Percentiles rank a stretch among this genome's conserved stretches.
These are phyloP conservation scores for Bipolaris gigantea DNA, from an alignment of 2,329 filamentous ascomycete species.

Conservation along the genomic window DNA sequence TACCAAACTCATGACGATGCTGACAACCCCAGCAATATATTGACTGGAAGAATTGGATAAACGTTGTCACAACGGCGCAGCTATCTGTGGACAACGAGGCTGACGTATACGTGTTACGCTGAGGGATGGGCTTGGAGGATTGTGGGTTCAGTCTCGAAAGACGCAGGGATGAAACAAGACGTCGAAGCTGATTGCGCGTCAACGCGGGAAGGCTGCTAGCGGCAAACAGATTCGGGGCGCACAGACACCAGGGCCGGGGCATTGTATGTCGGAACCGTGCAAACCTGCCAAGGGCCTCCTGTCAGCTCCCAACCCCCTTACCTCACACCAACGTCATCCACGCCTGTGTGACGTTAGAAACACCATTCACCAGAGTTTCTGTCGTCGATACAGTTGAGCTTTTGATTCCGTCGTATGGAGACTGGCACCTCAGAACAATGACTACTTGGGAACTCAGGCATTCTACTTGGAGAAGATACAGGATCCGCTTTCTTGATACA, in stretches of 20 bases:
- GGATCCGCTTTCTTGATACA: slow-evolving; percentile 28
- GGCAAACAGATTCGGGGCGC: neutral
- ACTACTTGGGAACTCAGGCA: slow-evolving; percentile 9
- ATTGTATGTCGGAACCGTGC: slow-evolving; percentile 3
- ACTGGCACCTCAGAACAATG: slow-evolving; percentile 23
- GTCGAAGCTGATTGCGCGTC: slow-evolving; percentile 17
- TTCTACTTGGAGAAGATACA: slow-evolving; percentile 21
- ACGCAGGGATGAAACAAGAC: slow-evolving; percentile 13
- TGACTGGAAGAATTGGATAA: neutral
- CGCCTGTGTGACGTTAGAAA: neutral
- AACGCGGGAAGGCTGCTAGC: slow-evolving; percentile 5
- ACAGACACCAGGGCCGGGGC: slow-evolving; percentile 2
- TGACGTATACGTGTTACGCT: slow-evolving; percentile 6
- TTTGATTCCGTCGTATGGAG: neutral
- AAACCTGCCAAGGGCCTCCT: slow-evolving; percentile 6
- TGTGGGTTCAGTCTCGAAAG: slow-evolving; percentile 4
- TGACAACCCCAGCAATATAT: slow-evolving; percentile 2
- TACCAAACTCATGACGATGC: neutral
- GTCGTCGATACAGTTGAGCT: neutral
- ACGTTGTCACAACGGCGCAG: neutral
- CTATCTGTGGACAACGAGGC: neutral
- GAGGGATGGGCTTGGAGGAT: slow-evolving; percentile 6
- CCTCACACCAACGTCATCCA: slow-evolving; percentile 24
- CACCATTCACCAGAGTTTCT: neutral
- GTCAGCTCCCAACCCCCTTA: neutral